Evolutionary conservation across 352 stramenopile genomes (phyloP), one percentile per base, ranked within the genome.

Genomic region (Phytophthora meadii): DNA sequence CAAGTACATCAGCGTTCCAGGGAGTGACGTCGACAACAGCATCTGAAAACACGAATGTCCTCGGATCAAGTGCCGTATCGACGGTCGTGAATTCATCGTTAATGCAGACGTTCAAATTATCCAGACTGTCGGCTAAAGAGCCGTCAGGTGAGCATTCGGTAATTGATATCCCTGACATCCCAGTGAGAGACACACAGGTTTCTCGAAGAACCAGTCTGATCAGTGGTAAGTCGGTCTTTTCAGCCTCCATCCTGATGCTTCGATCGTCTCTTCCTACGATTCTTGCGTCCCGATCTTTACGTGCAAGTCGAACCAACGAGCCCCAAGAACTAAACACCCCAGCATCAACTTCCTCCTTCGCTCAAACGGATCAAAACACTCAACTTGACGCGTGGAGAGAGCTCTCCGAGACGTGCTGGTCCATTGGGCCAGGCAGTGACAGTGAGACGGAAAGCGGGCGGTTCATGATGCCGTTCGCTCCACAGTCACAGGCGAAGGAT

Each of bases 391-490:
- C 19, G 7, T 76, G 72, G 36, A 54, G 68, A 58, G 51, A 68
- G 37, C 39, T 63, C 11, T 80, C 68, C 0, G 72, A 80, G 0
- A 77, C 72, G 0, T 74, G 56, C n/a, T 77, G 68, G 68, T 80
- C 72, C 2, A 80, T 80, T 50, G 72, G 57, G 6, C 68, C 55
- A 12, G 64, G 44, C 12, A 71, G 54, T 22, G 72, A 77, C 65
- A 68, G 68, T 22, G 68, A 76, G 39, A 64, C 32, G 51, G 68
- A 73, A 45, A 65, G 24, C 14, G 64, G 65, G 34, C 47, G 45
- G 2, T 73, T 40, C 12, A 39, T 41, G 19, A 48, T 50, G 36
- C 34, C 48, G 24, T 24, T 19, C 2, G 15, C 17, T 12, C 40
- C 39, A 10, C 10, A 9, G 8, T 27, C 14, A 10, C n/a, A 46